Base-by-base conservation (phyloP, 345 rosid genomes). In the Viola odorata region DNA sequence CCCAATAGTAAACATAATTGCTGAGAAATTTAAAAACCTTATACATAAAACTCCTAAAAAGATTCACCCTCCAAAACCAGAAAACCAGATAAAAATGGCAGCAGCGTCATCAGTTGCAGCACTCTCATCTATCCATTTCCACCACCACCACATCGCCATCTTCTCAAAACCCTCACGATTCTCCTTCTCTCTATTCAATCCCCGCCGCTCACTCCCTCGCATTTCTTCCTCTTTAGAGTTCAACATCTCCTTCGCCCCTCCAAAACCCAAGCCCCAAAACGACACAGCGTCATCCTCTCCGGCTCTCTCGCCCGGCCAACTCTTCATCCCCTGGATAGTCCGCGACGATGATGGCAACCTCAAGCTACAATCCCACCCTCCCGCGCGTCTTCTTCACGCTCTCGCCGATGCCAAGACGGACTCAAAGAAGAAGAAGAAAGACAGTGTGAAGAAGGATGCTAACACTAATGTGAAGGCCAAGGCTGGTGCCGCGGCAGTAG, bases 301-400 rank as follows among this genome's bases (percentile, higher is more conserved):
- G n/a, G 3, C 36, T 58, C 47, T 12, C 56, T 59, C 13, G 40
- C 37, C 59, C 17, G 69, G 69, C n/a, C 91, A 89, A 76, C 75
- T 85, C 4, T 72, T 77, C 84, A 83, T 92, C 68, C 99, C 99
- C 40, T 94, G 96, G 96, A 87, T 89, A 45, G 82, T 86, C 48
- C 97, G 97, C 44, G 91, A 95, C 13, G 97, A 85, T 56, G 95
- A 89, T 62, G 99, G 97, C 3, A 83, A 80, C 16, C 85, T 89
- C 58, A 75, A 77, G 72, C 80, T 92, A 60, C 97, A 83, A 63
- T 62, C 82, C 12, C 82, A 86, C 40, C 96, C 99, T 12, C 96
- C 96, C 0, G 77, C 83, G 5, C 68, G 68, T 32, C 75, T 85
- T 57, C 32, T 92, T 60, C 85, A 84, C 58, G 74, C 80, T 10